Evolutionary conservation across 2,329 filamentous ascomycete species (phyloP), one percentile per base, ranked within the genome.

Genomic region (Proliferodiscus dingleyae): DNA sequence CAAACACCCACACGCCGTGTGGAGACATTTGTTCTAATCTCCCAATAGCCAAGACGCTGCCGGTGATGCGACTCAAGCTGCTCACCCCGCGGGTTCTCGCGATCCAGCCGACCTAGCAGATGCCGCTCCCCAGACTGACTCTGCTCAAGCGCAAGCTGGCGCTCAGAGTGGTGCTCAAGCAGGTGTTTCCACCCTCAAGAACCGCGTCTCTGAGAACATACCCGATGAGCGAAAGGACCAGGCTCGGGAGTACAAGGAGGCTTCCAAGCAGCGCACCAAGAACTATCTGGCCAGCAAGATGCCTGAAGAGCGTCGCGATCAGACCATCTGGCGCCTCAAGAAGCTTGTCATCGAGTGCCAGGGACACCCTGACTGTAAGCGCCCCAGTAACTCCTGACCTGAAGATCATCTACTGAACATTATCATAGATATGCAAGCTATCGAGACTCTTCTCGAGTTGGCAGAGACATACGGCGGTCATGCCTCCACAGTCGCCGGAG

Each of bases 311-410:
- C 89, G 93, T 49, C 89, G 90, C 50, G 89, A 97, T 6, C 89
- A 95, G 73, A 84, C 83, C 45, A 83, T 96, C 59, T 95, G 83
- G 78, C 87, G 93, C 29, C 70, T 98, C 56, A 98, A 91, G 81
- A 97, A 97, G 80, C 95, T 97, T 86, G 72, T 98, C 30, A 82
- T 96, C 37, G 93, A 98, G 69, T 89, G 95, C 59, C 93, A 98
- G 70, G 87, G 91, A 46, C 93, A 97, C 63, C 80, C 87, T 47
- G 91, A 98, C 61, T 98, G 78, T 81, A 68, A 65, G 75, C 69
- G 11, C n/a, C n/a, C n/a, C n/a, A 15, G 23, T 13, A 28, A 34
- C 24, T 34, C 4, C 29, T 19, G 21, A 23, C 15, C n/a, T 37
- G 7, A 13, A 36, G 43, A 45, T 22, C 38, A 19, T 11, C 4